Evolutionary conservation across 2,329 filamentous ascomycete genomes (phyloP).

Genomic region (Ophiostoma triangulosporum): DNA sequence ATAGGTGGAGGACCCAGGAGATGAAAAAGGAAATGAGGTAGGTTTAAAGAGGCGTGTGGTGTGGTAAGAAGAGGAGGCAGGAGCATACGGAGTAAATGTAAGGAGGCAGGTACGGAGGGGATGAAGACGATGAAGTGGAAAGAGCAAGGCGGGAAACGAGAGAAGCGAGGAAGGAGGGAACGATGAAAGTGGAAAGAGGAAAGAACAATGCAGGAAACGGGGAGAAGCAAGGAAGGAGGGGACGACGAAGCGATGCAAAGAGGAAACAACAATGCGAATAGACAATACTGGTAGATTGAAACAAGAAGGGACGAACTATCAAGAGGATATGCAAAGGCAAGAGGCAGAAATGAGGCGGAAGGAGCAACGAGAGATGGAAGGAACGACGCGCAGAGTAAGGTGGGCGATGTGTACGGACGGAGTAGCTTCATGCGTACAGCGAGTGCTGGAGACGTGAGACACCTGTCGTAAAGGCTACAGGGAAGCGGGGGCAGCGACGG

Average conservation of each 20-base stretch:
- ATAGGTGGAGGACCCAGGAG: neutral
- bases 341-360: neutral
- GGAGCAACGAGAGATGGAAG: neutral
- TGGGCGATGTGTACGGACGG: neutral
- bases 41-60: neutral
- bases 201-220: neutral
- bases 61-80: neutral
- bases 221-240: neutral
- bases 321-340: neutral
- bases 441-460: too few relatives aligned
- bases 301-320: neutral
- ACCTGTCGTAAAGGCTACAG: neutral
- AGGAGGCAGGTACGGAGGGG: neutral
- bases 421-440: too few relatives aligned
- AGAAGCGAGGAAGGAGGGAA: neutral
- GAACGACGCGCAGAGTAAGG: neutral
- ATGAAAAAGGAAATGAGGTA: constrained; percentile 4
- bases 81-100: neutral
- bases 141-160: neutral
- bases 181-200: neutral
- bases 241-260: neutral
- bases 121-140: neutral
- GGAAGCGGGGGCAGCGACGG: too few relatives aligned
- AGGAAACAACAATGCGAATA: neutral
- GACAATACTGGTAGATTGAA: neutral